Base-by-base conservation (phyloP, 257 asterid genomes). In the Primulina tabacum region DNA sequence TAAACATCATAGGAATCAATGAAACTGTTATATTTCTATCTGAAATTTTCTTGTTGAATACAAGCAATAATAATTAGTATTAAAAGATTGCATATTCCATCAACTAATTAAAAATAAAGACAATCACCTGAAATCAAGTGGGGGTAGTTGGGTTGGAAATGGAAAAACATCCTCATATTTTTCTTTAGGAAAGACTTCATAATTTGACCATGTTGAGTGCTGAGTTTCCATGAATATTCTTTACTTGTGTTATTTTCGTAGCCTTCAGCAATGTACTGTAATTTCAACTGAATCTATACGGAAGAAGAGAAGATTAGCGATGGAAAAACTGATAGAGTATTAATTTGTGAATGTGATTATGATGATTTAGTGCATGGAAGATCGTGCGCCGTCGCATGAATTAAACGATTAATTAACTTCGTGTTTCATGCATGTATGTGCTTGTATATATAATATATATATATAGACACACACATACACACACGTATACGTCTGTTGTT, bases 91-190 rank as follows among this genome's bases (percentile, higher is more conserved):
- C 4, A 28, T 2, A 2, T 28, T 0, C 30, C 30, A 2, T 28
- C 0, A 26, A 60, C 9, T 24, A 17, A 70, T 68, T 16, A 40
- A 37, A 61, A 8, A 34, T 14, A 9, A 74, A 43, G 4, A 78
- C 65, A 47, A 21, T 71, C 28, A 85, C 92, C 96, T 88, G 80
- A 77, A 75, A 74, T 89, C 87, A 21, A 79, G 75, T 6, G 83
- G 78, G 6, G 83, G 79, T 0, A 81, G 78, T 70, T 81, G 87
- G 50, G 66, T 71, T 4, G 86, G 73, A 63, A 81, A 76, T 7
- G 87, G 64, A 60, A 77, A 76, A 5, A 67, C 50, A 18, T 78
- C 80, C 18, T 79, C 79, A 70, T 81, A 72, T 63, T 78, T 83
- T 68, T 85, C 85, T 16, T 73, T 80, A 17, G 71, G 57, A 65